Conservation (phyloP, 169 alveolate species). For the Plasmodium vivax region DNA sequence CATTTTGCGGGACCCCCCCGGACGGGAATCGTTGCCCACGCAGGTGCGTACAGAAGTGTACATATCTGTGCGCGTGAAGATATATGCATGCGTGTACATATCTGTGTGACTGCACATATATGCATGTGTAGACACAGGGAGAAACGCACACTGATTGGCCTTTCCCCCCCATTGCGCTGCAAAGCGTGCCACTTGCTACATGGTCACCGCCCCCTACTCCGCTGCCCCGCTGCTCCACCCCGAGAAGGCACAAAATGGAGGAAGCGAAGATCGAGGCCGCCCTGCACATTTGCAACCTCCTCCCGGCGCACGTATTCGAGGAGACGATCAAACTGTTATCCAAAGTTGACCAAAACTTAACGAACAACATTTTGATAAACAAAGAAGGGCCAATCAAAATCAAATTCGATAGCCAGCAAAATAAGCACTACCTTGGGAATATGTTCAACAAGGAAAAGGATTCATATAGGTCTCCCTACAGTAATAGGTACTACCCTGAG, state of each 20-base stretch:
- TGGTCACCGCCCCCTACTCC: neutral
- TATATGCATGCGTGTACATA: too few relatives aligned
- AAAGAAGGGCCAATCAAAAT: conserved; percentile 64
- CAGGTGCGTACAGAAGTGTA: neutral
- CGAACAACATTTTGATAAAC: conserved; percentile 53
- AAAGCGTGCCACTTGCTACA: neutral
- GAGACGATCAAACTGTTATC: conserved; percentile 50
- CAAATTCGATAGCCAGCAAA: conserved; percentile 46
- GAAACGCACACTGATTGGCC: neutral
- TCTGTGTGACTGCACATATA: neutral
- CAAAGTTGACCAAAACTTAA: conserved; percentile 41
- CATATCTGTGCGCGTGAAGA: neutral
- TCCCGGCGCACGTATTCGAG: conserved; percentile 53
- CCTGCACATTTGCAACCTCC: conserved; percentile 21
- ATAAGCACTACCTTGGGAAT: conserved; percentile 51
- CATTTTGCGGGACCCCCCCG: neutral
- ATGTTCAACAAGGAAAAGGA: conserved; percentile 68
- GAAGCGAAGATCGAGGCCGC: conserved; percentile 52
- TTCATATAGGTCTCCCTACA: conserved; percentile 66
- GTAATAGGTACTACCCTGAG: conserved; percentile 46
- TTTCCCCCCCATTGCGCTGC: neutral
- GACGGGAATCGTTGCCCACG: neutral
- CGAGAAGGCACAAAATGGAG: neutral
- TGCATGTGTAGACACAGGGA: neutral
- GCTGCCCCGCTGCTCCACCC: neutral